These are phyloP conservation scores for Hypoxylon sp. DNA, from an alignment of 2,329 filamentous ascomycete genomes.

Conservation along the genomic window DNA sequence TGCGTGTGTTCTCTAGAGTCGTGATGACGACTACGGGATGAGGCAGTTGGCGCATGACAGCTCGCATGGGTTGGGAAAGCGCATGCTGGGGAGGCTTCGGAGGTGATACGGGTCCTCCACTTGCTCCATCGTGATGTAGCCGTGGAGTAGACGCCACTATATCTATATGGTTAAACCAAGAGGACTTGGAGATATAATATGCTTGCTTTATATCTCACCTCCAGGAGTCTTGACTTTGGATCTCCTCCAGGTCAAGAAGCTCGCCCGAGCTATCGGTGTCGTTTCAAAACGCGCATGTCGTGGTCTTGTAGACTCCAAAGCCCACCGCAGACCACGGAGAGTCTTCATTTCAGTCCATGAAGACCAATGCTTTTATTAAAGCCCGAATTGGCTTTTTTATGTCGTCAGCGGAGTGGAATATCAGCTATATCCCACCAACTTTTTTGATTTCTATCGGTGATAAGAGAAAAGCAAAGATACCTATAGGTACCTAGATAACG, in stretches of 20 bases:
- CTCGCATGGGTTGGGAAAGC: conserved; percentile 65
- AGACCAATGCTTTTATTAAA: conserved; percentile 32
- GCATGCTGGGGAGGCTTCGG: conserved; percentile 26
- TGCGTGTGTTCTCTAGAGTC: conserved; percentile 56
- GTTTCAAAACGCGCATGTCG: conserved; percentile 24
- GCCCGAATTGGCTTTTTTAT: conserved; percentile 31
- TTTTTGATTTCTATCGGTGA: conserved; percentile 1
- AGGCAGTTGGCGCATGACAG: conserved; percentile 67
- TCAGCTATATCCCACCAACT: conserved; percentile 3
- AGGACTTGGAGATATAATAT: conserved; percentile 2
- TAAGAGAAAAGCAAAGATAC: neutral
- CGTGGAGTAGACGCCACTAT: conserved; percentile 13
- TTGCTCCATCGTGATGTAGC: neutral
- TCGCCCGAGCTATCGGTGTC: conserved; percentile 20
- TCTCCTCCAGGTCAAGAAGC: conserved; percentile 24
- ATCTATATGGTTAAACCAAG: conserved; percentile 6
- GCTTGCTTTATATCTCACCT: conserved; percentile 21
- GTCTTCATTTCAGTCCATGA: conserved; percentile 54
- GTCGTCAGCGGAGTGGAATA: conserved; percentile 22
- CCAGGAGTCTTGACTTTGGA: conserved; percentile 13
- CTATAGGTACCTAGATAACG: conserved; percentile 25
- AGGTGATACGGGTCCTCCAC: neutral
- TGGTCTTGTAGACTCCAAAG: conserved; percentile 45
- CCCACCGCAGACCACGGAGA: conserved; percentile 49
- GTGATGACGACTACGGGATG: conserved; percentile 72